Conservation (phyloP, 345 rosid genomes). For the Gossypium turneri region DNA sequence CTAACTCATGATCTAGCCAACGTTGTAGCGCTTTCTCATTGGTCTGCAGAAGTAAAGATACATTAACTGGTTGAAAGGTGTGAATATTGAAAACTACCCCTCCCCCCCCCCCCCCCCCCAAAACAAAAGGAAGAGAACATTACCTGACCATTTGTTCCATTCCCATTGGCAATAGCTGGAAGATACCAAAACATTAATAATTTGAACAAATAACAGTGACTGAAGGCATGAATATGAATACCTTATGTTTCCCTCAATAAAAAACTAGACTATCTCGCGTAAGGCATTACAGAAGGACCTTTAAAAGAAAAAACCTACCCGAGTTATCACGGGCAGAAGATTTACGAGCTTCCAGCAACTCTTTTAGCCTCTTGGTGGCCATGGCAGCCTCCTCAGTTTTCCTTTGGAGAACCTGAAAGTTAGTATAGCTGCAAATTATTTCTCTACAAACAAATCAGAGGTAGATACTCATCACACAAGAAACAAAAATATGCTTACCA, state of each 20-base stretch:
- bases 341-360: conserved; percentile 95
- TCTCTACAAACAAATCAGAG: neutral
- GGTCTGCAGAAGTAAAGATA: conserved; percentile 37
- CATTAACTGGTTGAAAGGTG: conserved; percentile 12
- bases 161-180: conserved; percentile 67
- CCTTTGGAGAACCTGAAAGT: conserved; percentile 88
- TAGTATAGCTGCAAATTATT: conserved; percentile 16
- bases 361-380: conserved; percentile 96
- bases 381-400: conserved; percentile 99
- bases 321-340: conserved; percentile 71
- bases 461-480: neutral
- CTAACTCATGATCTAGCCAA: conserved; percentile 94
- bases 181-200: conserved; percentile 33
- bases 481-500: conserved; percentile 43
- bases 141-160: conserved; percentile 80
- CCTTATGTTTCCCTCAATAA: neutral
- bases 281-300: neutral
- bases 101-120: neutral
- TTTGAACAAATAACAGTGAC: conserved; percentile 7
- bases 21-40: conserved; percentile 90
- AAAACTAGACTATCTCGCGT: neutral
- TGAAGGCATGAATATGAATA: neutral
- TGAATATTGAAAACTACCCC: neutral
- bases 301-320: conserved; percentile 33
- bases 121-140: conserved; percentile 1